A percentile compares a stretch with the other conserved stretches of the same genome.
phyloP scores from a whole-genome alignment of 805 yeast genomes.

The Saturnispora besseyi region DNA sequence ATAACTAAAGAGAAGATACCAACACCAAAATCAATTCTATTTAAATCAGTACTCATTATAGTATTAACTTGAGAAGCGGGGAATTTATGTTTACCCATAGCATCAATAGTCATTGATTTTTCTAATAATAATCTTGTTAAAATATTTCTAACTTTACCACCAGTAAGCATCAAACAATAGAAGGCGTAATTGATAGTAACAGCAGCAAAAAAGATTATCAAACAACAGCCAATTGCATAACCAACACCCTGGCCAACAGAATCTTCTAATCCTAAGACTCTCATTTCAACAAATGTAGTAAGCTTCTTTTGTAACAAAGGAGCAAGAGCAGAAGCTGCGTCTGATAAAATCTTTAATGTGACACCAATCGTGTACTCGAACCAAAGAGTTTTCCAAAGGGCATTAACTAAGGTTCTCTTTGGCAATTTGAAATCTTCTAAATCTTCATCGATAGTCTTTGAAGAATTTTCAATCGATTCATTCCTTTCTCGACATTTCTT shows the following conservation, averaged over 20 bases:
- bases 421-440: conserved; percentile 22
- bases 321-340: conserved; percentile 40
- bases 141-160: conserved; percentile 63
- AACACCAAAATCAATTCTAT: conserved; percentile 68
- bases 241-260: conserved; percentile 62
- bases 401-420: conserved; percentile 21
- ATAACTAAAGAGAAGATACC: conserved; percentile 59
- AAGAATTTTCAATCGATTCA: conserved; percentile 16
- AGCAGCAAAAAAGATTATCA: conserved; percentile 43
- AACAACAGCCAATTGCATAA: conserved; percentile 61
- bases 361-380: conserved; percentile 35
- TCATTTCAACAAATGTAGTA: conserved; percentile 50
- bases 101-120: conserved; percentile 55
- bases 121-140: conserved; percentile 58
- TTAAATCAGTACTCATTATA: conserved; percentile 70
- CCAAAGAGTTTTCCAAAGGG: conserved; percentile 42
- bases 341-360: conserved; percentile 35
- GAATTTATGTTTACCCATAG: conserved; percentile 50
- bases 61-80: conserved; percentile 70
- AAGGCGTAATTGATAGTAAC: conserved; percentile 53
- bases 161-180: conserved; percentile 48
- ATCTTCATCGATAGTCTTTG: conserved; percentile 14
- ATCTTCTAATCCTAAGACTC: conserved; percentile 33
- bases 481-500: conserved; percentile 24
- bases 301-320: conserved; percentile 61